Base-by-base conservation (phyloP, 192 early-diverging fungal genomes). In the Rhizophagus prolifer region DNA sequence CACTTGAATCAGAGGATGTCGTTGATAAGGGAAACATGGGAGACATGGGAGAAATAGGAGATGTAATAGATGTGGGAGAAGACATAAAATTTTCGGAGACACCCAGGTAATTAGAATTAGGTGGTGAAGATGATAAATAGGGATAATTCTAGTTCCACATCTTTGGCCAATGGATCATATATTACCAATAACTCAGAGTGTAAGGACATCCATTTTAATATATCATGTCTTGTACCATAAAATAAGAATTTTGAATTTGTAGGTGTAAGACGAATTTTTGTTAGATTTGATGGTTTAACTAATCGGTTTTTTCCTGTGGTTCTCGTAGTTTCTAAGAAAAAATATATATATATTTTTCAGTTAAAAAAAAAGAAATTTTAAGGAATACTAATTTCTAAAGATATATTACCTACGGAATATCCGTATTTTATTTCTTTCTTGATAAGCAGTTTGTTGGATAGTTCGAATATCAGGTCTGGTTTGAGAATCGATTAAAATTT, bases 201-300 rank as follows among this genome's bases (percentile, higher is more conserved):
- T 44, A 14, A 19, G 1, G 34, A 13, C 73, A 74, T 74, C 73
- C 73, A 74, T 74, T 74, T 34, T 36, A 74, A 59, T 14, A 74
- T 74, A 9, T 44, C 34, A 26, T 31, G 12, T 60, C 73, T 7
- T 63, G 73, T 74, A 34, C 73, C 73, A 26, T 41, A 26, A 34
- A 74, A 74, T 62, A 74, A 3, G 26, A 74, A 74, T 62, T 41
- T 74, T 60, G 58, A 38, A 25, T 41, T 19, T 61, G 3, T 9
- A n/a, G 73, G 73, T 23, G 73, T 63, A 62, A 74, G 36, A 16
- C 58, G 30, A 9, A 74, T 62, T 61, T 46, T 64, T 74, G 46
- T n/a, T 12, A 74, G 23, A 10, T 74, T 63, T 46, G n/a, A 10
- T 25, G 73, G 73, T 54, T 30, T 28, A 13, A 71, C 25, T 71